Base-by-base conservation (phyloP, 2,329 filamentous ascomycete species). In the Alternaria brassicae region DNA sequence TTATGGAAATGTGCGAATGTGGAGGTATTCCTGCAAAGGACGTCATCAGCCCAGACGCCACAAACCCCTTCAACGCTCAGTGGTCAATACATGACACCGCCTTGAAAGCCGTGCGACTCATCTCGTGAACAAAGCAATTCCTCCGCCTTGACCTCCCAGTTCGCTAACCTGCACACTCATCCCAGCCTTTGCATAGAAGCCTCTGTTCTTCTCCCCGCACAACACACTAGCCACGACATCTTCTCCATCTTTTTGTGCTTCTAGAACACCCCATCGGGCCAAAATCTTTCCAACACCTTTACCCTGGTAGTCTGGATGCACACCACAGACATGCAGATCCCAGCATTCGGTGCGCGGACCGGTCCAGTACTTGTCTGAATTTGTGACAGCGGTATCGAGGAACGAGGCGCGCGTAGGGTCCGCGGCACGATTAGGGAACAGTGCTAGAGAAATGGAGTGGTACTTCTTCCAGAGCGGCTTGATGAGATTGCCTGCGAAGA, bases 221-320 rank as follows among this genome's bases (percentile, higher is more conserved):
- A 74, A 41, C 4, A 73, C 72, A 40, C 72, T 73, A 2, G 69
- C 66, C 19, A 66, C 63, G 3, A 61, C 56, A 10, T 52, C 68
- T 8, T 74, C 58, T 7, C 65, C 72, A 40, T 78, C 67, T 36
- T 66, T 62, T 32, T 75, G 66, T 1, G 62, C 77, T n/a, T 77
- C 68, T 7, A 72, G 56, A 1, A 73, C 73, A 6, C 80, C 78
- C 74, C 77, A 81, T 21, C 72, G 63, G 28, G 80, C 70, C 27
- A 81, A 66, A 34, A 78, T 65, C 32, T 69, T 71, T 2, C 78
- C 79, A 2, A 75, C 69, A 3, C 79, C 79, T 32, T 74, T 74
- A 3, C 72, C 68, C 42, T 79, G 74, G 41, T 74, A 75, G 1
- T 72, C 68, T 2, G 79, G 79, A 53, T 72, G 57, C 13, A 74